Evolutionary conservation across 2,329 filamentous ascomycete species (phyloP).

Genomic region (Daldinia sp.): DNA sequence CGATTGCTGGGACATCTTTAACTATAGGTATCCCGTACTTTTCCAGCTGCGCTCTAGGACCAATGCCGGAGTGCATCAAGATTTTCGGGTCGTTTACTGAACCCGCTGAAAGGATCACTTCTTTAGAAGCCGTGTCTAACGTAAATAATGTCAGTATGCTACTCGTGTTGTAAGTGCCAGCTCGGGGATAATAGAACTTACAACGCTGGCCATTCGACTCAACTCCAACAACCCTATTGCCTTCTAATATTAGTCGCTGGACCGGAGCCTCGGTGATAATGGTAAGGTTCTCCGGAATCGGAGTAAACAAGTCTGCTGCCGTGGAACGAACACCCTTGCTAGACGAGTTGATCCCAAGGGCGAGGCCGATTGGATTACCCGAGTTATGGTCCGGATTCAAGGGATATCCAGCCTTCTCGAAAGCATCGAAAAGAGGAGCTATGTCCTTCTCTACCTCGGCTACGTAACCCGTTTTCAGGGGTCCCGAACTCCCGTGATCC

Average conservation of each 20-base stretch:
- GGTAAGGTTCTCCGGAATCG: conserved; percentile 63
- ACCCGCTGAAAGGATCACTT: conserved; percentile 60
- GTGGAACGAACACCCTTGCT: conserved; percentile 62
- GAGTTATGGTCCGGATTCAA: conserved; percentile 68
- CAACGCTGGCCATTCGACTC: conserved; percentile 57
- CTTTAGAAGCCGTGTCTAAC: conserved; percentile 53
- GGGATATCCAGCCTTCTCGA: conserved; percentile 61
- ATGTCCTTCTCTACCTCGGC: conserved; percentile 63
- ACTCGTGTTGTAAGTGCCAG: background rate
- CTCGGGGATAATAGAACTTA: conserved; percentile 42
- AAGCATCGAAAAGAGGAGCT: conserved; percentile 58
- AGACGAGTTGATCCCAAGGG: conserved; percentile 65
- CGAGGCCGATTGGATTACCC: conserved; percentile 68
- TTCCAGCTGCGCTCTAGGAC: conserved; percentile 52
- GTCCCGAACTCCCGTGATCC: conserved; percentile 64
- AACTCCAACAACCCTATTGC: conserved; percentile 60
- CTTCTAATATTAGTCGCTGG: conserved; percentile 60
- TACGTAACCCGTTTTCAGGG: conserved; percentile 62
- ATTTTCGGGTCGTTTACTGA: conserved; percentile 58
- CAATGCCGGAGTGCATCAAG: conserved; percentile 61
- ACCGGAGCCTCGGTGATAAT: conserved; percentile 63
- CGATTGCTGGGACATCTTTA: conserved; percentile 54
- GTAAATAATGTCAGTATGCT: background rate
- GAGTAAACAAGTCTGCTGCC: conserved; percentile 61
- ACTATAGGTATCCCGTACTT: conserved; percentile 53